These are phyloP conservation scores for Cercospora sp. DNA, from an alignment of 2,329 filamentous ascomycete species.

Conservation along the genomic window DNA sequence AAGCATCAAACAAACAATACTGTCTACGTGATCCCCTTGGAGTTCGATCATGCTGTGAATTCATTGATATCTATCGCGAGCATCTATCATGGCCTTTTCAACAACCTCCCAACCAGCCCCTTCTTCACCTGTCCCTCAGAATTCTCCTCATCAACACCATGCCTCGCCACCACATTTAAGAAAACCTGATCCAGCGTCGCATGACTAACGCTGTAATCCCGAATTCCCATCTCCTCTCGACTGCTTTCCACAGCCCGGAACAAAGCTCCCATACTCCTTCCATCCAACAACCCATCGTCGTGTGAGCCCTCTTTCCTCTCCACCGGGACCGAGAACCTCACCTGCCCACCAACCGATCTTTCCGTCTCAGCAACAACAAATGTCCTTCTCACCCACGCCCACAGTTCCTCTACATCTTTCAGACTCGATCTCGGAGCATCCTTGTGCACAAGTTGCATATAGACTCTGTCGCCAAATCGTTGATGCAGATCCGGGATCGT, in stretches of 20 bases:
- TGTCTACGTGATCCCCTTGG: background rate
- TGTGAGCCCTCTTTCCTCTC: background rate
- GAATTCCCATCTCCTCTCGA: conserved; percentile 66
- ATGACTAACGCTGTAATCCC: conserved; percentile 80
- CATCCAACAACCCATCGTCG: conserved; percentile 15
- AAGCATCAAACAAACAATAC: background rate
- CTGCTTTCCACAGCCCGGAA: conserved; percentile 70
- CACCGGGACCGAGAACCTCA: conserved; percentile 69
- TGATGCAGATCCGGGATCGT: conserved; percentile 68
- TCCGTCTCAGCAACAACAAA: conserved; percentile 68
- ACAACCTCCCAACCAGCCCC: background rate
- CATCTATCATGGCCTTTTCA: background rate
- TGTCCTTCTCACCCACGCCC: conserved; percentile 60
- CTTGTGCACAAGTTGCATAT: conserved; percentile 74
- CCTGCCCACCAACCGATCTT: conserved; percentile 73
- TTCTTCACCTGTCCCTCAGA: background rate
- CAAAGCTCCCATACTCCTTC: conserved; percentile 41
- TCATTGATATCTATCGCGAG: background rate
- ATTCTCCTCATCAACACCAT: conserved; percentile 28
- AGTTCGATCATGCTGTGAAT: background rate
- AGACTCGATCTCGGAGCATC: conserved; percentile 69
- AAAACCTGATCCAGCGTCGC: conserved; percentile 89
- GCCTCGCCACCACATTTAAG: conserved; percentile 68
- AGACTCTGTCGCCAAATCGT: conserved; percentile 65
- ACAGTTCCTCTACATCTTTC: conserved; percentile 65